Conservation (phyloP, 139 green algal genomes). For the Yamagishiella unicocca region DNA sequence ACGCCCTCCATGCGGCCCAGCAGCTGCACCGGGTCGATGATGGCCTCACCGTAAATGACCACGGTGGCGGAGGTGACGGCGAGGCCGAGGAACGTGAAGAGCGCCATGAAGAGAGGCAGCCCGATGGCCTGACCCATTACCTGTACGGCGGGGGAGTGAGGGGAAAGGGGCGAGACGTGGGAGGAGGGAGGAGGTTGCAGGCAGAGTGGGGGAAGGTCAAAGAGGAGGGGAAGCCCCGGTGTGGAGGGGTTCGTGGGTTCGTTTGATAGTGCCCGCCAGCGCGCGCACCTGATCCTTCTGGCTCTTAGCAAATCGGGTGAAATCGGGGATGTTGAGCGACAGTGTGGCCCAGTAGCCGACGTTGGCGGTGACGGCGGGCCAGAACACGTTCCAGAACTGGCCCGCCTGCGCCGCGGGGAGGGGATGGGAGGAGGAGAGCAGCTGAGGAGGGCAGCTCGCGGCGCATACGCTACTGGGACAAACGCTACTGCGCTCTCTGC, state of each 20-base stretch:
- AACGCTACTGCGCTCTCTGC: too few species aligned
- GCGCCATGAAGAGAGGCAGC: slow-evolving; percentile 85
- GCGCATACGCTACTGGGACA: neutral
- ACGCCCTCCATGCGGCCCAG: slow-evolving; percentile 65
- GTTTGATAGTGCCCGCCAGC: too few species aligned
- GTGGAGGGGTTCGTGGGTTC: too few species aligned
- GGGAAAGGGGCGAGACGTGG: neutral
- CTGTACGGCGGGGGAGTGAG: neutral
- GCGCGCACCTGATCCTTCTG: slow-evolving; percentile 69
- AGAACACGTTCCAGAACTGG: slow-evolving; percentile 80
- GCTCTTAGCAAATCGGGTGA: slow-evolving; percentile 77
- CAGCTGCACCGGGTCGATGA: slow-evolving; percentile 83
- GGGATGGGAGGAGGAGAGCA: neutral
- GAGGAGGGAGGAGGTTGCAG: neutral
- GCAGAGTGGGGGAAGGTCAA: neutral
- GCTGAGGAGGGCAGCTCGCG: neutral
- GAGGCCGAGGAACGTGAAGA: slow-evolving; percentile 83
- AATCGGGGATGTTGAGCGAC: slow-evolving; percentile 88
- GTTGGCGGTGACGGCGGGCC: slow-evolving; percentile 80
- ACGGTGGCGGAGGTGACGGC: slow-evolving; percentile 84
- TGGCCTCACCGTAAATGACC: slow-evolving; percentile 80
- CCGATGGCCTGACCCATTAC: slow-evolving; percentile 80
- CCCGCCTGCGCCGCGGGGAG: slow-evolving; percentile 39
- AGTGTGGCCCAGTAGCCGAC: slow-evolving; percentile 86
- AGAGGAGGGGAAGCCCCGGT: too few species aligned